Evolutionary conservation across 768 basidiomycete species (phyloP), one percentile per base, ranked within the genome.

Genomic region (Dioszegia crocea): DNA sequence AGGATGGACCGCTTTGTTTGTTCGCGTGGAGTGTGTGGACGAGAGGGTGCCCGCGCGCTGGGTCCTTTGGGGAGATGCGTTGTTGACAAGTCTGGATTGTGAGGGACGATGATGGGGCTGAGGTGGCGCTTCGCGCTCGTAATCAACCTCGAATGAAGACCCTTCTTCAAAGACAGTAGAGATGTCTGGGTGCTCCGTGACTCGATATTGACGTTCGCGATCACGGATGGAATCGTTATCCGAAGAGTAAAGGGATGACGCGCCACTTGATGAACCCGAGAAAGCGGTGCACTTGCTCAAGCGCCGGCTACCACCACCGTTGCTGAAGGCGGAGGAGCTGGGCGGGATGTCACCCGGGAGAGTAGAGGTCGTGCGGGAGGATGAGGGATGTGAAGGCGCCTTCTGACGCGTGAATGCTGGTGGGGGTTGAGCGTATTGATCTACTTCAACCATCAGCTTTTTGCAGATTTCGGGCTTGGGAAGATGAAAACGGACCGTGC

Each of bases 81-180:
- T 56, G 33, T 33, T 33, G 33, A 21, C 10, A 19, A 2, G 24
- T 46, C 33, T 11, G 26, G 5, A 29, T 48, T 49, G 44, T 51
- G 36, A 19, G 39, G 39, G 50, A 3, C 30, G 19, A 14, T 47
- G 36, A 40, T 27, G 36, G 51, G 10, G 14, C 30, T 29, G 14
- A n/a, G 3, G 3, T 17, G 2, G 29, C n/a, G 36, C 23, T 14
- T 48, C 47, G 23, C 27, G 21, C 50, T 46, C 57, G 1, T 3
- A 33, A 33, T 63, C 45, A 11, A 59, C 43, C 43, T 68, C 65
- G 33, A 41, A 31, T 23, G 40, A 36, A 46, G 43, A 41, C 12
- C 66, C 67, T 50, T 73, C 71, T 43, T 73, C 71, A 46, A 67
- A 68, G 12, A 73, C 71, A 5, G 71, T 73, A 3, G 71, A 69